Evolutionary conservation across 192 early-diverging fungal species (phyloP).

Genomic region (Thamnidium elegans): DNA sequence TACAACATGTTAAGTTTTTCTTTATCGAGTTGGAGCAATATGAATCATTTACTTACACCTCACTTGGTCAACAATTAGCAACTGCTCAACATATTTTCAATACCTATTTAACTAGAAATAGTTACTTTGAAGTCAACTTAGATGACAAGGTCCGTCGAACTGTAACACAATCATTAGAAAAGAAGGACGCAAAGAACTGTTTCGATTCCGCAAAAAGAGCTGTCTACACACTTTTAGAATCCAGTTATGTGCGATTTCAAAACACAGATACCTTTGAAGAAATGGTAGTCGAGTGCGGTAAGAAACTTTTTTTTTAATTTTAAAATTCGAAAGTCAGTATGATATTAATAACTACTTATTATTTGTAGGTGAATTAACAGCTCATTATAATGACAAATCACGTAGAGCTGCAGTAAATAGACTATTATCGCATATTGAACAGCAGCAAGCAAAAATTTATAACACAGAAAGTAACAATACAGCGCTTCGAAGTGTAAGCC

Average conservation of each 20-base stretch:
- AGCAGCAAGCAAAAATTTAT: constrained; percentile 18
- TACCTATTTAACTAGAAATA: constrained; percentile 54
- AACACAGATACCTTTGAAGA: constrained; percentile 25
- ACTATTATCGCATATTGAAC: constrained; percentile 30
- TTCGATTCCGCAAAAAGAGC: constrained; percentile 41
- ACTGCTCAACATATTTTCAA: constrained; percentile 54
- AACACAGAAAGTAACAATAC: constrained; percentile 25
- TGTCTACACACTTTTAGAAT: constrained; percentile 46
- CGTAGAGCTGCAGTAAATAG: constrained; percentile 34
- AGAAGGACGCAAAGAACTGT: constrained; percentile 23
- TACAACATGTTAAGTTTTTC: constrained; percentile 43
- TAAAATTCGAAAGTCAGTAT: no score
- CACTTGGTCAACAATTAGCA: constrained; percentile 33
- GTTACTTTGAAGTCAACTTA: constrained; percentile 56
- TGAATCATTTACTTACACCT: constrained; percentile 39
- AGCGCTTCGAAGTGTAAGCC: constrained; percentile 18
- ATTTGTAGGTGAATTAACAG: constrained; percentile 28
- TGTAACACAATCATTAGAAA: constrained; percentile 37
- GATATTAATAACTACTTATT: background rate
- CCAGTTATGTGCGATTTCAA: constrained; percentile 41
- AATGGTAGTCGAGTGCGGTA: constrained; percentile 46
- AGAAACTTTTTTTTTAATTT: background rate
- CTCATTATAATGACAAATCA: constrained; percentile 35
- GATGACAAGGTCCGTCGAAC: constrained; percentile 48
- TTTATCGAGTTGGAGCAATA: constrained; percentile 60